phyloP scores from a whole-genome alignment of 176 grass and related monocot genomes.

The Cymbopogon citratus region DNA sequence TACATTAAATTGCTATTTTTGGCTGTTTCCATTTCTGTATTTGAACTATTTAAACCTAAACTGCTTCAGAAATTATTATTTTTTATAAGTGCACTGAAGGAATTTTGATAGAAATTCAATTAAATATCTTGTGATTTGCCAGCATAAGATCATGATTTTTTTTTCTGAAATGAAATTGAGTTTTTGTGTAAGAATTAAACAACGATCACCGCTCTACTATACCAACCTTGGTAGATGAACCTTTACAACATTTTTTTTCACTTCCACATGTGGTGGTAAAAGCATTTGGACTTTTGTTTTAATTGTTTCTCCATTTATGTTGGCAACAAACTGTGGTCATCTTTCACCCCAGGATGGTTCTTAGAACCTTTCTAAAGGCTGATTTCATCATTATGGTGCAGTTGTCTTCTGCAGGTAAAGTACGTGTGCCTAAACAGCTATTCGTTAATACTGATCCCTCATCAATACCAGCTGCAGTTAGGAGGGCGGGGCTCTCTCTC shows the following conservation, averaged over 20 bases:
- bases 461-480: constrained; percentile 78
- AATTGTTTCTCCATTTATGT: neutral
- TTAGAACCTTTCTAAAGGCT: constrained; percentile 33
- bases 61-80: neutral
- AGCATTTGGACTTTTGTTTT: neutral
- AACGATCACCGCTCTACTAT: too few relatives aligned
- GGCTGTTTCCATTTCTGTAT: neutral
- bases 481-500: constrained; percentile 68
- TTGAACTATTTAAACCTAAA: neutral
- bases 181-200: too few relatives aligned
- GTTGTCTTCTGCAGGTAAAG: constrained; percentile 72
- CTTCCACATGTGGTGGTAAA: neutral
- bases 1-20: neutral
- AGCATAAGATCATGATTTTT: neutral
- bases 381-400: constrained; percentile 44
- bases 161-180: neutral
- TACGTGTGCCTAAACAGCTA: constrained; percentile 78
- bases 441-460: constrained; percentile 76
- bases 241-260: neutral
- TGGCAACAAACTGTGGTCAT: neutral
- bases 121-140: neutral
- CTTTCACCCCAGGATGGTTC: constrained; percentile 18
- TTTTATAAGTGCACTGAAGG: neutral
- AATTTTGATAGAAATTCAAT: neutral
- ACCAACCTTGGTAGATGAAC: neutral